Evolutionary conservation across 2,329 filamentous ascomycete species (phyloP).

Genomic region (Sphaerulina vaccinii): DNA sequence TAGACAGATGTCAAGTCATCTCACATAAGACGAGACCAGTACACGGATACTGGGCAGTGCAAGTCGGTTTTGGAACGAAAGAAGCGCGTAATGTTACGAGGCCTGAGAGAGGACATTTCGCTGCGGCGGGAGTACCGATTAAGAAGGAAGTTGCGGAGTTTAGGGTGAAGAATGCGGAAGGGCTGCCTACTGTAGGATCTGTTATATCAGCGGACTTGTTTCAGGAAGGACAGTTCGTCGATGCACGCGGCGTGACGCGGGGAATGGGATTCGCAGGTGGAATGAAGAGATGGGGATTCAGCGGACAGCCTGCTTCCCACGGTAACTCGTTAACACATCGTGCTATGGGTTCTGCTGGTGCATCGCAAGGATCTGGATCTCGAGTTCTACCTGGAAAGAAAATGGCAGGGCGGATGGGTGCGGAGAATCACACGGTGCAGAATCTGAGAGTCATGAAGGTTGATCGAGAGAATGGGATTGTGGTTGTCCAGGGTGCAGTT

Average conservation of each 20-base stretch:
- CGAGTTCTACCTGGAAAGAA: conserved; percentile 94
- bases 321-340: conserved; percentile 94
- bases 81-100: conserved; percentile 74
- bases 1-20: conserved; percentile 88
- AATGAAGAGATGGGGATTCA: conserved; percentile 94
- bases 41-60: conserved; percentile 93
- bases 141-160: conserved; percentile 87
- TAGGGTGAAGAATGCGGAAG: conserved; percentile 70
- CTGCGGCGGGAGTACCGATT: conserved; percentile 74
- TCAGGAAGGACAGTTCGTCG: conserved; percentile 82
- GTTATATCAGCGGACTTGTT: conserved; percentile 87
- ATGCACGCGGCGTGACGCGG: conserved; percentile 73
- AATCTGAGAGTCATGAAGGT: conserved; percentile 87
- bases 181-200: conserved; percentile 73
- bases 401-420: conserved; percentile 96
- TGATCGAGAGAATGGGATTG: conserved; percentile 79
- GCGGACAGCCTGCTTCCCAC: conserved; percentile 86
- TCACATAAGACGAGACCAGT: conserved; percentile 75
- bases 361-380: conserved; percentile 86
- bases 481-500: conserved; percentile 83
- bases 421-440: conserved; percentile 82
- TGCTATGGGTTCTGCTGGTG: conserved; percentile 84
- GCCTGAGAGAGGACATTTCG: conserved; percentile 84
- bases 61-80: conserved; percentile 77
- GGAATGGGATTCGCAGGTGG: conserved; percentile 95